Percentiles rank a stretch among this genome's conserved stretches.
These are phyloP conservation scores for Hippophae rhamnoides DNA, from an alignment of 306 rosid species.

Conservation along the genomic window DNA sequence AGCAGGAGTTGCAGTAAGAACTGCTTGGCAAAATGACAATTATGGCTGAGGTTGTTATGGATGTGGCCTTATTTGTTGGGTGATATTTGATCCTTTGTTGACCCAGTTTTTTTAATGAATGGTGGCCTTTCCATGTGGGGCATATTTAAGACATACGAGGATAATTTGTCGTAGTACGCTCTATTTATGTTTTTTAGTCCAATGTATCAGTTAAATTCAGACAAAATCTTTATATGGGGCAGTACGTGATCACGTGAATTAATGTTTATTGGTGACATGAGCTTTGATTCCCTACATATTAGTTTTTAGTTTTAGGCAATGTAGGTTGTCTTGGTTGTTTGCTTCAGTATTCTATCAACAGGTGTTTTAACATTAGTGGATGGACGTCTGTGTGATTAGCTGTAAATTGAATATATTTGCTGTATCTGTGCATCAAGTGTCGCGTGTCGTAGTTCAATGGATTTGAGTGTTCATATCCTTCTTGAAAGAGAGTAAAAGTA, in stretches of 20 bases:
- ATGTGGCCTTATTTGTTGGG: slow-evolving; percentile 1
- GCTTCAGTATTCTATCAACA: slow-evolving; percentile 1
- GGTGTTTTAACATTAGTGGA: slow-evolving; percentile 4
- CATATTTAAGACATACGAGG: slow-evolving; percentile 9
- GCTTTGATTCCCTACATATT: slow-evolving; percentile 12
- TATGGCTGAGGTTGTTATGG: slow-evolving; percentile 19
- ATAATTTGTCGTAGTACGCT: background rate
- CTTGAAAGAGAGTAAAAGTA: background rate
- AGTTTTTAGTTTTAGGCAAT: slow-evolving; percentile 7
- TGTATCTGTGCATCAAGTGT: slow-evolving; percentile 2
- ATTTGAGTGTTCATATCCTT: background rate
- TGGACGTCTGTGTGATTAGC: background rate
- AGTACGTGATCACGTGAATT: background rate
- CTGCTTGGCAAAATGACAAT: background rate
- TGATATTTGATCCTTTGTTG: slow-evolving; percentile 11
- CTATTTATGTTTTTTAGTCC: slow-evolving; percentile 6
- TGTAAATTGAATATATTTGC: slow-evolving; percentile 13
- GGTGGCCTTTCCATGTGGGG: slow-evolving; percentile 11
- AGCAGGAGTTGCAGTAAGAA: slow-evolving; percentile 18
- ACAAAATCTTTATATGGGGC: slow-evolving; percentile 3
- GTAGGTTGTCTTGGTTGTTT: slow-evolving; percentile 1
- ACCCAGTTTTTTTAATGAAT: slow-evolving; percentile 7
- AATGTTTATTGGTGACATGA: slow-evolving; percentile 1
- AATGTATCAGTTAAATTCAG: background rate
- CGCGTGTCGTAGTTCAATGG: background rate